Conservation (phyloP, 352 stramenopile genomes). For the Globisporangium splendens region DNA sequence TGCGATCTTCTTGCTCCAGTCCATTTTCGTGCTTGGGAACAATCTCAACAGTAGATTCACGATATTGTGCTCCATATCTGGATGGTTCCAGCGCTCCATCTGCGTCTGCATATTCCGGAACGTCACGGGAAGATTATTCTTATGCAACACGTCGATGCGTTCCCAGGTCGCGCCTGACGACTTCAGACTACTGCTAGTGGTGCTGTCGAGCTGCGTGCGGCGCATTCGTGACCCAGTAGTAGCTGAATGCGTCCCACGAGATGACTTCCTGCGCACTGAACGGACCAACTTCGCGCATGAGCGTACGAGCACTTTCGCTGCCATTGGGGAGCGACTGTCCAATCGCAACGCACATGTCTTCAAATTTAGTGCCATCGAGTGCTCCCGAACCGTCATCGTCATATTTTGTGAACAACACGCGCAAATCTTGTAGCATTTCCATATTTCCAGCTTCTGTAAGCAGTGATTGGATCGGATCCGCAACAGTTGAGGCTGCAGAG, state of each 20-base stretch:
- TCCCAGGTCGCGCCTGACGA: slow-evolving; percentile 27
- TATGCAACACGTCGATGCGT: slow-evolving; percentile 31
- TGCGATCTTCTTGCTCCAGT: slow-evolving; percentile 44
- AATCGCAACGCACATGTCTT: slow-evolving; percentile 57
- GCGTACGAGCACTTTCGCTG: slow-evolving; percentile 18
- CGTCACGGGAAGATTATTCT: slow-evolving; percentile 12
- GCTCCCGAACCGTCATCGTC: slow-evolving; percentile 50
- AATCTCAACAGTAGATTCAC: slow-evolving; percentile 35
- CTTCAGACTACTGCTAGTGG: slow-evolving; percentile 5
- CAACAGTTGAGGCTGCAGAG: background rate
- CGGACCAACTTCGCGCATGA: slow-evolving; percentile 45
- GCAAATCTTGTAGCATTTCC: slow-evolving; percentile 46
- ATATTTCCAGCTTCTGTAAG: slow-evolving; percentile 9
- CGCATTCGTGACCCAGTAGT: slow-evolving; percentile 45
- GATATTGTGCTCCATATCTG: slow-evolving; percentile 39
- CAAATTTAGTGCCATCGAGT: slow-evolving; percentile 50
- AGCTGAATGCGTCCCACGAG: slow-evolving; percentile 45
- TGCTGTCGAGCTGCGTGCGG: slow-evolving; percentile 25
- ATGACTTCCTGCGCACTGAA: slow-evolving; percentile 25
- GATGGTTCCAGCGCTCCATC: slow-evolving; percentile 48
- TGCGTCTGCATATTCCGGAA: slow-evolving; percentile 39
- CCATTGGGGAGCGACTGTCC: slow-evolving; percentile 27
- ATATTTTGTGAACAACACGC: slow-evolving; percentile 45
- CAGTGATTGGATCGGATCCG: background rate
- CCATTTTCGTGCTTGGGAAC: slow-evolving; percentile 54